phyloP scores from a whole-genome alignment of 2,329 filamentous ascomycete genomes.

The Myriosclerotinia duriaeana region DNA sequence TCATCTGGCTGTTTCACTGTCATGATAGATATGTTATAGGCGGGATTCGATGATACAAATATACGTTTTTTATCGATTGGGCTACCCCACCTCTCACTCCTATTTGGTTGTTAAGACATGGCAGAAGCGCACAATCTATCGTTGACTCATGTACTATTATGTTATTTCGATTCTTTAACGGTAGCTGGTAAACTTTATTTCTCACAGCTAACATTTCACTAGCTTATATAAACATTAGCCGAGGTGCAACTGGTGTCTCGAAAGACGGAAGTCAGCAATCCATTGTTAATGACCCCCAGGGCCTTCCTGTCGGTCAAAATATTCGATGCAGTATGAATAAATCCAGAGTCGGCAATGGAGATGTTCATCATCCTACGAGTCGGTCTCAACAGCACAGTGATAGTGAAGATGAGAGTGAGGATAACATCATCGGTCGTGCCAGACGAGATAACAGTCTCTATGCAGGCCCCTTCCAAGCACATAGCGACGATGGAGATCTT shows the following conservation, averaged over 20 bases:
- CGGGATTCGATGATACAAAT: background rate
- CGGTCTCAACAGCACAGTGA: background rate
- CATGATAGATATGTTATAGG: background rate
- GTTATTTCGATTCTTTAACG: background rate
- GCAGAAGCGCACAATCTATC: background rate
- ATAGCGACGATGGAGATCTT: background rate
- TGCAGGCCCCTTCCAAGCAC: background rate
- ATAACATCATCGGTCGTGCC: background rate
- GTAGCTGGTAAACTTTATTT: background rate
- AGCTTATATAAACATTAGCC: constrained; percentile 12
- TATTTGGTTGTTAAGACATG: background rate
- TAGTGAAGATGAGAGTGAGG: background rate
- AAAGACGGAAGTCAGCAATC: background rate
- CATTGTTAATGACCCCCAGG: background rate
- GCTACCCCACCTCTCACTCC: background rate
- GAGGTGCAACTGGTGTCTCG: background rate
- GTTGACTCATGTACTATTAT: background rate
- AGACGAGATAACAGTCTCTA: background rate
- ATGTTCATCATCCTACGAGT: background rate
- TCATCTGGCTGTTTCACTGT: background rate
- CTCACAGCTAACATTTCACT: constrained; percentile 1
- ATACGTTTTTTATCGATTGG: background rate
- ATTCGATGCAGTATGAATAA: background rate
- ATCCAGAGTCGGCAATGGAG: background rate
- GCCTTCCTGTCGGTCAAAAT: background rate